Percentiles rank a stretch among this genome's conserved stretches.
Conservation (phyloP, 768 basidiomycete species). For the Flagelloscypha sp. region DNA sequence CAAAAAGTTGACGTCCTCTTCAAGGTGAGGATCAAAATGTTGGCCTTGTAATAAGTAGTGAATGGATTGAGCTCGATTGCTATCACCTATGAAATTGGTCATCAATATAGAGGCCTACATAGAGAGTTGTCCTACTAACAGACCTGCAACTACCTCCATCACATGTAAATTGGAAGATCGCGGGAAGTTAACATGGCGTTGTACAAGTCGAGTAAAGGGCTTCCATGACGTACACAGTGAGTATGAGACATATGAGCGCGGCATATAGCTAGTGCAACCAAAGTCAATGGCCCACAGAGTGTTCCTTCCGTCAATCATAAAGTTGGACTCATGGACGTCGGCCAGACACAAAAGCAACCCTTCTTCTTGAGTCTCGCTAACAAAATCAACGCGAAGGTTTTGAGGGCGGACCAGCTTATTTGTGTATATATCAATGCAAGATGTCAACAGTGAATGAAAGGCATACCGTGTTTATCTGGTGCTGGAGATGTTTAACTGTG, state of each 20-base stretch:
- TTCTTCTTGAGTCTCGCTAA: neutral
- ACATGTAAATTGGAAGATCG: neutral
- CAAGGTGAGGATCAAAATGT: no score
- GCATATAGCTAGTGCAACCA: constrained; percentile 1
- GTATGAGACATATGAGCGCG: constrained; percentile 1
- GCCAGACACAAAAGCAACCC: neutral
- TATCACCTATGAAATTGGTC: no score
- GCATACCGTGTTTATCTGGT: constrained; percentile 4
- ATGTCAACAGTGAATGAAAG: neutral
- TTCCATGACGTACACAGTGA: neutral
- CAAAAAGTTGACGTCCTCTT: no score
- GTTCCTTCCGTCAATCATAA: neutral
- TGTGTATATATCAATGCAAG: no score
- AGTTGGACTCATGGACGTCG: neutral
- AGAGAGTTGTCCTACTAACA: no score
- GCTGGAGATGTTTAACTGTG: neutral
- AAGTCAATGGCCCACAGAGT: constrained; percentile 1
- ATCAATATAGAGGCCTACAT: no score
- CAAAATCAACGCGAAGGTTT: neutral
- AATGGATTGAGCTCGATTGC: no score
- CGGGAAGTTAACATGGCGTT: neutral
- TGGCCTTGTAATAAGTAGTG: no score
- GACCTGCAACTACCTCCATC: neutral
- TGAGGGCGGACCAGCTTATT: neutral
- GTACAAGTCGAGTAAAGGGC: neutral